A percentile compares a stretch with the other conserved stretches of the same genome.
phyloP scores from a whole-genome alignment of 2,329 filamentous ascomycete species.

The Colletotrichum graminicola region DNA sequence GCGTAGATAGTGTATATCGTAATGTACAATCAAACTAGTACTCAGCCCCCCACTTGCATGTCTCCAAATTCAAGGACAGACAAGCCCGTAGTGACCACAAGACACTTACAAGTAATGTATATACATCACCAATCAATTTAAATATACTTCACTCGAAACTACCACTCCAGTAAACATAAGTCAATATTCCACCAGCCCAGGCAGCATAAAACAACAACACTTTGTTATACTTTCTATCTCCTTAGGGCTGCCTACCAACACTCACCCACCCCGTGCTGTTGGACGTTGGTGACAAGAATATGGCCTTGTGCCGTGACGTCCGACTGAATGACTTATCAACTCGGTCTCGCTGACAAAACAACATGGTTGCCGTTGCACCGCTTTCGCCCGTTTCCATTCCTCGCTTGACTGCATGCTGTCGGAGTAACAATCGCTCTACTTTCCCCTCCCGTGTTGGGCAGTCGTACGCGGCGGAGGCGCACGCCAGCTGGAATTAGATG shows the following conservation, averaged over 20 bases:
- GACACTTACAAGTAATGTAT: not conserved
- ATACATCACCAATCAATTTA: not conserved
- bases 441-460: no score
- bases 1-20: constrained; percentile 39
- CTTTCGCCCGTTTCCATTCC: not conserved
- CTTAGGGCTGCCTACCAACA: no score
- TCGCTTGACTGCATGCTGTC: no score
- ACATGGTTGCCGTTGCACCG: not conserved
- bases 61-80: not conserved
- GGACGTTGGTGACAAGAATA: not conserved
- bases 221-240: not conserved
- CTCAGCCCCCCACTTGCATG: not conserved
- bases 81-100: not conserved
- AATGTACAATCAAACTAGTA: constrained; percentile 37
- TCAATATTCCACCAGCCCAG: no score
- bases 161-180: not conserved
- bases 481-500: no score
- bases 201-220: not conserved
- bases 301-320: not conserved
- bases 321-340: not conserved
- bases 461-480: no score
- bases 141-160: not conserved
- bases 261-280: not conserved
- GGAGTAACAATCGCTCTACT: no score
- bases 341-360: not conserved